phyloP scores from a whole-genome alignment of 345 rosid genomes.

The Populus alba region DNA sequence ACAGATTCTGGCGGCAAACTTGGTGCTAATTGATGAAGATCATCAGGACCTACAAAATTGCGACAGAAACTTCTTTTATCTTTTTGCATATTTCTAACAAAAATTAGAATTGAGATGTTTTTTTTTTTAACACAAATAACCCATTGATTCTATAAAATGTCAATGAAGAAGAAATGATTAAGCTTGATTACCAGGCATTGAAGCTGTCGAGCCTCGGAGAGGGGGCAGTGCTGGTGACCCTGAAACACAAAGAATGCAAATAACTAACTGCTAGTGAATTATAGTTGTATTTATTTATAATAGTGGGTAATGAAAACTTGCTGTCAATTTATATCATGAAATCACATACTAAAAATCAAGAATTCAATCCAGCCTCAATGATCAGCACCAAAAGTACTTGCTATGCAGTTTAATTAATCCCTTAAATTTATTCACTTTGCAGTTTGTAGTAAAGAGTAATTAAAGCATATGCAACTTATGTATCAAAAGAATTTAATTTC shows the following conservation, averaged over 20 bases:
- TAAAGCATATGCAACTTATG: background rate
- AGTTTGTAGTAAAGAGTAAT: background rate
- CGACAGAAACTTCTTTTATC: background rate
- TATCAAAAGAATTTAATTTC: background rate
- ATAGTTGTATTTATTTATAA: background rate
- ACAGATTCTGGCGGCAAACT: conserved; percentile 19
- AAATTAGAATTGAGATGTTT: background rate
- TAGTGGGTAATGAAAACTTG: background rate
- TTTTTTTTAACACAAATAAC: background rate
- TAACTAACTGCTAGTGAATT: background rate
- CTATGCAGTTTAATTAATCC: background rate
- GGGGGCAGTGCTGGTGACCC: conserved; percentile 48
- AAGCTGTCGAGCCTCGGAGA: conserved; percentile 26
- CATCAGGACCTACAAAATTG: conserved; percentile 29
- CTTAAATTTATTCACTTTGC: background rate
- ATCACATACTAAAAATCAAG: background rate
- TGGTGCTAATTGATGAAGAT: conserved; percentile 5
- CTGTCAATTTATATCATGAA: background rate
- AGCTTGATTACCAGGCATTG: conserved; percentile 33
- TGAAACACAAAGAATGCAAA: conserved; percentile 12
- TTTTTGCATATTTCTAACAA: background rate
- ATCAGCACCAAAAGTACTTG: background rate
- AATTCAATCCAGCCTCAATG: background rate
- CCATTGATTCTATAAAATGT: background rate
- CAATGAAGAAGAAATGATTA: background rate